Conservation (phyloP, 75 land plant species). For the Adiantum capillusveneris region DNA sequence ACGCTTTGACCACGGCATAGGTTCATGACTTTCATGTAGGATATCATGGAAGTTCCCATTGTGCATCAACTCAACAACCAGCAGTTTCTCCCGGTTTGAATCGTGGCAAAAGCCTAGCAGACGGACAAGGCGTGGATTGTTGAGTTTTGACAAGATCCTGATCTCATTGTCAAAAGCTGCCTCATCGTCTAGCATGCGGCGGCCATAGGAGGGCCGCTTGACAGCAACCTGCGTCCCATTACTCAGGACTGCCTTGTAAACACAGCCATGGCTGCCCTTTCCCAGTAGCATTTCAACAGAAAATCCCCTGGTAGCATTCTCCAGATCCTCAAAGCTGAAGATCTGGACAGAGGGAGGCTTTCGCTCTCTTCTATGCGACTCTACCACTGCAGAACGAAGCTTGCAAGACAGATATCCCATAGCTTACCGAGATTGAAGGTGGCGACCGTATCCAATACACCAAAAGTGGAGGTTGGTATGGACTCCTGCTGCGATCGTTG, state of each 20-base stretch:
- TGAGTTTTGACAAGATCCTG: constrained; percentile 49
- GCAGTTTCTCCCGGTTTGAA: constrained; percentile 13
- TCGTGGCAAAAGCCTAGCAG: constrained; percentile 69
- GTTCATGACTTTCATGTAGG: constrained; percentile 17
- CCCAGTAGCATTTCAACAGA: constrained; percentile 71
- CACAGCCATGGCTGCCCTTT: constrained; percentile 69
- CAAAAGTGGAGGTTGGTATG: too few relatives aligned
- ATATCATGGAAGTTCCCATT: constrained; percentile 48
- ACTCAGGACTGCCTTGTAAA: constrained; percentile 56
- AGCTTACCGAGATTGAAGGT: too few relatives aligned
- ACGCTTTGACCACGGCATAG: constrained; percentile 39
- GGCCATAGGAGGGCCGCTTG: constrained; percentile 67
- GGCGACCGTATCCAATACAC: too few relatives aligned
- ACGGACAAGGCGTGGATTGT: constrained; percentile 59
- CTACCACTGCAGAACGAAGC: too few relatives aligned
- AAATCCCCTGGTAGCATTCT: constrained; percentile 72
- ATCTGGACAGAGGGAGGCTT: constrained; percentile 21
- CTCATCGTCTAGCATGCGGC: constrained; percentile 47
- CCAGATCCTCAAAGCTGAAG: constrained; percentile 58
- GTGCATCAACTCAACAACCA: constrained; percentile 55
- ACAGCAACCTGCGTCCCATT: constrained; percentile 70
- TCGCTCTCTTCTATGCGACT: neutral
- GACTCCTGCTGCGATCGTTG: too few relatives aligned
- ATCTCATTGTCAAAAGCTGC: constrained; percentile 65
- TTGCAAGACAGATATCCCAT: too few relatives aligned